Conservation (phyloP, 2,329 filamentous ascomycete genomes). For the Teratosphaeria nubilosa region DNA sequence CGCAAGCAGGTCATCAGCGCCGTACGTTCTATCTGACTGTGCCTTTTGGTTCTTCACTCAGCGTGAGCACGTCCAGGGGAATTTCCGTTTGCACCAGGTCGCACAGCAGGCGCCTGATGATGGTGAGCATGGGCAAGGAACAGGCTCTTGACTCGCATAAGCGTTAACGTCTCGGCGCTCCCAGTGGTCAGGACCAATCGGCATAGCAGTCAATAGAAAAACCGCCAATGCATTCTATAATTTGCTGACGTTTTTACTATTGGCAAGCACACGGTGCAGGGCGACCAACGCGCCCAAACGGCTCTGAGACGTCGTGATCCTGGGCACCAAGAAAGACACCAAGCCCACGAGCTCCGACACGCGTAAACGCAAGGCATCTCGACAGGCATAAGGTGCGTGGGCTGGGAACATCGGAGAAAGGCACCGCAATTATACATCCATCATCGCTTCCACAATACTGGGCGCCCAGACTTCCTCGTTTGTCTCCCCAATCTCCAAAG, state of each 20-base stretch:
- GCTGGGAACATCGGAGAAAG: background rate
- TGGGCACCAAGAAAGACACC: background rate
- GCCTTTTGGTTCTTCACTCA: background rate
- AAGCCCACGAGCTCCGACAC: background rate
- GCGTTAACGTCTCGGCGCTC: background rate
- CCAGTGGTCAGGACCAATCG: background rate
- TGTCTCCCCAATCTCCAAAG: background rate
- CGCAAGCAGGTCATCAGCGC: background rate
- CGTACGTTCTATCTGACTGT: background rate
- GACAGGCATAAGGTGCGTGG: background rate
- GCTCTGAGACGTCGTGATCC: background rate
- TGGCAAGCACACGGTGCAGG: background rate
- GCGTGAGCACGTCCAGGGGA: background rate
- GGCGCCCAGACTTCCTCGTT: background rate
- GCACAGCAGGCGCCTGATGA: background rate
- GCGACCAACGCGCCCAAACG: background rate
- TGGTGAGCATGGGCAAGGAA: background rate
- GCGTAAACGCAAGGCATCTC: too few relatives aligned
- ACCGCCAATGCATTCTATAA: background rate
- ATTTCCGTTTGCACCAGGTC: background rate
- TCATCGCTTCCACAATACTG: background rate
- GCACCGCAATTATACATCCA: background rate
- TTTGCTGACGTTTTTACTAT: background rate
- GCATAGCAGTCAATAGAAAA: background rate
- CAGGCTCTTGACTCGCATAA: background rate